phyloP scores from a whole-genome alignment of 106 monocot species.

The Dendrobium officinale region DNA sequence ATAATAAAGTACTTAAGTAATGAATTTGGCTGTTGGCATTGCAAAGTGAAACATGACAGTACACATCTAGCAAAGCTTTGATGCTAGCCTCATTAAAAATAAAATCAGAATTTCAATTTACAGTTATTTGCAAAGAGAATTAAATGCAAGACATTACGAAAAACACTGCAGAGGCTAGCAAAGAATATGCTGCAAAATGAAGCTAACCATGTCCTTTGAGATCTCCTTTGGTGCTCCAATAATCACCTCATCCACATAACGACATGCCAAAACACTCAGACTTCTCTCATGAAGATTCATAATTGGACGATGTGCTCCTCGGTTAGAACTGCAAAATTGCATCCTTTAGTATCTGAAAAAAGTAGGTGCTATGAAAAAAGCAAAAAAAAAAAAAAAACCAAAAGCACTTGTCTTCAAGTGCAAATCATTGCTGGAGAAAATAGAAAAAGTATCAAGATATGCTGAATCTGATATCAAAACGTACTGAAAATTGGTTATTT shows the following conservation, averaged over 20 bases:
- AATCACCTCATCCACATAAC: constrained; percentile 97
- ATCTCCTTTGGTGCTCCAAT: constrained; percentile 94
- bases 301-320: constrained; percentile 83
- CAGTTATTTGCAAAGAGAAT: not conserved
- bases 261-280: constrained; percentile 94
- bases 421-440: not conserved
- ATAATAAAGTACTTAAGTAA: not conserved
- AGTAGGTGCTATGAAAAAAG: not conserved
- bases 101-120: not conserved
- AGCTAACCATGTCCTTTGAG: constrained; percentile 78
- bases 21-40: not conserved
- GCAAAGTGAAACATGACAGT: not conserved
- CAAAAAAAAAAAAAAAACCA: not conserved
- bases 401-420: not conserved
- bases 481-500: not conserved
- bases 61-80: not conserved
- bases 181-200: not conserved
- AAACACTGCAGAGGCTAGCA: not conserved
- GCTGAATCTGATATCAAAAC: not conserved
- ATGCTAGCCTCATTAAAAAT: not conserved
- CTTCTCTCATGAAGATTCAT: constrained; percentile 99
- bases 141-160: not conserved
- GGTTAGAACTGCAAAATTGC: constrained; percentile 44
- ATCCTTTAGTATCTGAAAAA: not conserved
- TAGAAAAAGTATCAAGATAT: not conserved